Evolutionary conservation across 2,329 filamentous ascomycete genomes (phyloP).

Genomic region (Didymella glomerata): DNA sequence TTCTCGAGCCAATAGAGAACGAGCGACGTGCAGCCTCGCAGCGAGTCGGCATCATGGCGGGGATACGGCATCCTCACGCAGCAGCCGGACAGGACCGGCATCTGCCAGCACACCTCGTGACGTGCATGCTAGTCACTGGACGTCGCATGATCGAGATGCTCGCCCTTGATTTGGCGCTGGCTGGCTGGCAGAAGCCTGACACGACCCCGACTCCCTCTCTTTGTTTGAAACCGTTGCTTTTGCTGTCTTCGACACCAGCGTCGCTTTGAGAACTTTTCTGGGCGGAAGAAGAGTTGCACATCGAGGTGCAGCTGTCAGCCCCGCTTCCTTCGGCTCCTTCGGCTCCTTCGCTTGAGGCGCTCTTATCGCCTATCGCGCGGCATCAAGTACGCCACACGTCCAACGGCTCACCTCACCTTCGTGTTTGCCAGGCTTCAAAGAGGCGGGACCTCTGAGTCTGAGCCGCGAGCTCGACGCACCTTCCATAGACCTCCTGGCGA

Average conservation of each 20-base stretch:
- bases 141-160: constrained; percentile 29
- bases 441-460: constrained; percentile 16
- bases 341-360: constrained; percentile 34
- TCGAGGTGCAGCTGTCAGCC: constrained; percentile 19
- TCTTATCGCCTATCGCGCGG: constrained; percentile 35
- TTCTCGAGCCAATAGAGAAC: neutral
- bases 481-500: constrained; percentile 6
- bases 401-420: constrained; percentile 20
- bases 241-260: neutral
- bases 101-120: constrained; percentile 39
- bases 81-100: constrained; percentile 21
- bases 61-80: neutral
- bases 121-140: constrained; percentile 14
- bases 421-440: constrained; percentile 16
- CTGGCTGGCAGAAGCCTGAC: neutral
- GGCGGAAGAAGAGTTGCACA: neutral
- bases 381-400: constrained; percentile 35
- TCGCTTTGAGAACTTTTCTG: neutral
- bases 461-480: constrained; percentile 5
- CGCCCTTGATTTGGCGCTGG: constrained; percentile 17
- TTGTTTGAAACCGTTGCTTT: neutral
- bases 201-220: neutral
- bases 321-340: constrained; percentile 20
- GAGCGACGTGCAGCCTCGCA: constrained; percentile 1
- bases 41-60: constrained; percentile 3